These are phyloP conservation scores for Linanthus parryae DNA, from an alignment of 148 eudicot genomes.

Conservation along the genomic window DNA sequence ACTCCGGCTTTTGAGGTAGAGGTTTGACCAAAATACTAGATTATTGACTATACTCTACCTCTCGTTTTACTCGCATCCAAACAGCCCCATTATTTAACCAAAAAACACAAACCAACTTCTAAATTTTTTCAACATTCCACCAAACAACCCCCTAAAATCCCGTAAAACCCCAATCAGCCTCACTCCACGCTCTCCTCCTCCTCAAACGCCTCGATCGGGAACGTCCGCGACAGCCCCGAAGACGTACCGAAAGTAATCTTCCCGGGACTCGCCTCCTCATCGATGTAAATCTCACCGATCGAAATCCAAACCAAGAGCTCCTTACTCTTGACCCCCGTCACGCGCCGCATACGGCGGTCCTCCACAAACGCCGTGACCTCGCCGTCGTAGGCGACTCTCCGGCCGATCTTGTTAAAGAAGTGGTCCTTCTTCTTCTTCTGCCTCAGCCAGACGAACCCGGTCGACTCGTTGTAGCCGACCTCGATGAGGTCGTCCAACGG, in stretches of 20 bases:
- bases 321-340: constrained; percentile 62
- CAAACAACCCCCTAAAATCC: neutral
- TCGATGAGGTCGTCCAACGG: constrained; percentile 1
- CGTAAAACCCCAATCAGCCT: neutral
- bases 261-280: constrained; percentile 30
- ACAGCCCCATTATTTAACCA: too few species aligned
- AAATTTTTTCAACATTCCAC: neutral
- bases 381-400: constrained; percentile 27
- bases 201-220: constrained; percentile 46
- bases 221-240: constrained; percentile 44
- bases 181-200: constrained; percentile 15
- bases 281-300: constrained; percentile 43
- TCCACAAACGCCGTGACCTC: constrained; percentile 67
- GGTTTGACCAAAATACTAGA: too few species aligned
- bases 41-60: too few species aligned
- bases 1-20: too few species aligned
- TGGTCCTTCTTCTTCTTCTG: neutral
- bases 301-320: constrained; percentile 57
- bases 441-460: constrained; percentile 8
- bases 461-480: constrained; percentile 6
- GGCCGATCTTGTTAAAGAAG: neutral
- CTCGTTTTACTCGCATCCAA: too few species aligned
- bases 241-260: constrained; percentile 59
- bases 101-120: too few species aligned
- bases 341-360: constrained; percentile 41